Conservation (phyloP, 352 stramenopile genomes). For the Salisapilia sapeloensis region DNA sequence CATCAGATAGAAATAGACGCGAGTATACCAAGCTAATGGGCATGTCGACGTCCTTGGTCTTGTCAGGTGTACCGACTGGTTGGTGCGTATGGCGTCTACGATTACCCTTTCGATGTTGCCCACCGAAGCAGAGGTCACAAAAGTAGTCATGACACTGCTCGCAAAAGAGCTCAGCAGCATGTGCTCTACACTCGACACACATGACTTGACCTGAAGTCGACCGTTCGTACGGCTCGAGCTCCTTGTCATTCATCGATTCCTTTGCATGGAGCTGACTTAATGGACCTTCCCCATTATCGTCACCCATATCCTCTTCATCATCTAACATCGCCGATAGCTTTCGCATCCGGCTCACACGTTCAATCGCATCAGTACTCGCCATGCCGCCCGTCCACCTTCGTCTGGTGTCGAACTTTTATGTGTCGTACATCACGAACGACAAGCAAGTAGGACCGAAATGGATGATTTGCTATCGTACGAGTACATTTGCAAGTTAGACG, state of each 20-base stretch:
- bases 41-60: too few species aligned
- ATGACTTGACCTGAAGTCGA: slow-evolving; percentile 18
- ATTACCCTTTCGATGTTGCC: slow-evolving; percentile 77
- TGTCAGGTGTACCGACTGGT: slow-evolving; percentile 14
- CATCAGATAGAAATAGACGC: too few species aligned
- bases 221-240: slow-evolving; percentile 12
- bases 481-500: slow-evolving; percentile 43
- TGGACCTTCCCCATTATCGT: not conserved
- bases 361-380: slow-evolving; percentile 8
- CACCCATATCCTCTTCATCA: slow-evolving; percentile 10
- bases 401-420: too few species aligned
- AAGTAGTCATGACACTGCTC: slow-evolving; percentile 84
- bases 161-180: slow-evolving; percentile 62
- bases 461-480: slow-evolving; percentile 30
- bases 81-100: slow-evolving; percentile 62
- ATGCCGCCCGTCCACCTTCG: too few species aligned
- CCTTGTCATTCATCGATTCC: slow-evolving; percentile 10
- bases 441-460: too few species aligned
- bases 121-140: slow-evolving; percentile 65
- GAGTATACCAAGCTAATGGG: too few species aligned
- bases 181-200: slow-evolving; percentile 53
- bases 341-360: slow-evolving; percentile 49
- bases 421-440: too few species aligned
- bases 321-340: slow-evolving; percentile 70
- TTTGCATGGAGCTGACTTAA: not conserved